These are phyloP conservation scores for Vitis labrusca DNA, from an alignment of 164 flowering plant species.

Conservation along the genomic window DNA sequence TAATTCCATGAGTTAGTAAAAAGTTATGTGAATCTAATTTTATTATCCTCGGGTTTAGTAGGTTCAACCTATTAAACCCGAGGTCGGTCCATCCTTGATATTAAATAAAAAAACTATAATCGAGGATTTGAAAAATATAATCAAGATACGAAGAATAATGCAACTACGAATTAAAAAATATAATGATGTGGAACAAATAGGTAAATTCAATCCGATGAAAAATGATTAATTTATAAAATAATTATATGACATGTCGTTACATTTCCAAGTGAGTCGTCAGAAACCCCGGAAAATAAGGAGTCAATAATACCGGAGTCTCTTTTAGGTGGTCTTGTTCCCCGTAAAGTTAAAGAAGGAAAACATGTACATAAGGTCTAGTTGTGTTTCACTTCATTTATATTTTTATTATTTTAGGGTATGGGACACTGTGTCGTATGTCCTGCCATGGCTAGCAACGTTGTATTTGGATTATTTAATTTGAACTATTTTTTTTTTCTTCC, in stretches of 20 bases:
- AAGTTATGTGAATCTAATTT: too few species aligned
- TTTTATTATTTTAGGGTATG: not conserved
- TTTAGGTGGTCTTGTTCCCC: constrained; percentile 9
- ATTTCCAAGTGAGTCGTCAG: not conserved
- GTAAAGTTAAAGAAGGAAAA: constrained; percentile 3
- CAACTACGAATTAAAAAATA: too few species aligned
- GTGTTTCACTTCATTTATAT: constrained; percentile 5
- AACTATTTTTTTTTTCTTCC: not conserved
- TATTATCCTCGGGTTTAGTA: too few species aligned
- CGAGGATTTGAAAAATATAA: too few species aligned
- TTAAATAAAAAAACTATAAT: too few species aligned
- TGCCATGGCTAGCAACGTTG: constrained; percentile 20
- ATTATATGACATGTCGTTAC: not conserved
- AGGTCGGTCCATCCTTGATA: too few species aligned
- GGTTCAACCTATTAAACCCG: too few species aligned
- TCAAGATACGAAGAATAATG: too few species aligned
- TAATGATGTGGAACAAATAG: too few species aligned
- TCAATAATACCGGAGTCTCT: not conserved
- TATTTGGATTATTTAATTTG: constrained; percentile 10
- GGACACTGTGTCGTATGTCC: constrained; percentile 29
- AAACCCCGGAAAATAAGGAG: constrained; percentile 9
- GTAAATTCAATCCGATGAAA: too few species aligned
- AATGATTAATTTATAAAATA: not conserved
- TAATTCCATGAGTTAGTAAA: too few species aligned
- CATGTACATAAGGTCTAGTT: constrained; percentile 1